Conservation (phyloP, 306 rosid species). For the Begonia masoniana region DNA sequence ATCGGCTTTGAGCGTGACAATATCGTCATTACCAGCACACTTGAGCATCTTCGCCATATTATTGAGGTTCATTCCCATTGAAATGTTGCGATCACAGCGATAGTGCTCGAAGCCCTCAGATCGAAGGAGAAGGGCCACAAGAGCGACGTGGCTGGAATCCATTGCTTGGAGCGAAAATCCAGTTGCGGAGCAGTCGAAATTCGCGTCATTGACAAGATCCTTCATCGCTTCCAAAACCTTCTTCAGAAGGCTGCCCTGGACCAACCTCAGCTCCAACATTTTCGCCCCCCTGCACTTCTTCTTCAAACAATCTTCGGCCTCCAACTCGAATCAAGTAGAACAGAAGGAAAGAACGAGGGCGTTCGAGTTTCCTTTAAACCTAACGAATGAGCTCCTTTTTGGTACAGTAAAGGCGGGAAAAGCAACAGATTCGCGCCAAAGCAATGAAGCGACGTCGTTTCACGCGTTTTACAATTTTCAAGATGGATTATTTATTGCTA, state of each 20-base stretch:
- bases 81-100: conserved; percentile 51
- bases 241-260: conserved; percentile 14
- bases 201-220: conserved; percentile 58
- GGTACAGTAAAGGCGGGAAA: too few species aligned
- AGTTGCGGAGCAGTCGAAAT: conserved; percentile 24
- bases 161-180: conserved; percentile 62
- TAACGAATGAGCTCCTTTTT: too few species aligned
- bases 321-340: too few species aligned
- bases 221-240: conserved; percentile 19
- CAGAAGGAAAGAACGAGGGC: too few species aligned
- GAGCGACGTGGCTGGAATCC: conserved; percentile 58
- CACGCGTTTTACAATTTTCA: too few species aligned
- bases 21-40: conserved; percentile 51
- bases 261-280: conserved; percentile 12
- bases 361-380: too few species aligned
- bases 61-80: conserved; percentile 50
- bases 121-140: conserved; percentile 35
- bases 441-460: too few species aligned
- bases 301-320: background rate
- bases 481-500: too few species aligned
- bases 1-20: conserved; percentile 54
- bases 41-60: conserved; percentile 55
- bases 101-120: conserved; percentile 59
- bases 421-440: too few species aligned
- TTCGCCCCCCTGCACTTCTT: background rate